A percentile compares a stretch with the other conserved stretches of the same genome.
Evolutionary conservation across 768 basidiomycete genomes (phyloP).

Genomic region (Boletus bicolor): DNA sequence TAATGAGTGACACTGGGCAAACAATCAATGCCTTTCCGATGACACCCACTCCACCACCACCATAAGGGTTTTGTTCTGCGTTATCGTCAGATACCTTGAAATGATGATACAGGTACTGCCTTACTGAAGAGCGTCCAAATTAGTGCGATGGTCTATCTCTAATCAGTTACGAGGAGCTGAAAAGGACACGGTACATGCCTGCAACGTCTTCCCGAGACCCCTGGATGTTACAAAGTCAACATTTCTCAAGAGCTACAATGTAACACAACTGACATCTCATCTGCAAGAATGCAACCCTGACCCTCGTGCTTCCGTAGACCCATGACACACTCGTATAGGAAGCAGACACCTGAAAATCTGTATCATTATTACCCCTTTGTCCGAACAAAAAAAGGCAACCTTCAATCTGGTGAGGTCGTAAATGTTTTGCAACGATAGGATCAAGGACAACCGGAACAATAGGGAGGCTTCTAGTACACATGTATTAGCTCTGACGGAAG

Average conservation of each 20-base stretch:
- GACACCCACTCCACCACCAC: constrained; percentile 44
- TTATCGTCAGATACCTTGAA: not conserved
- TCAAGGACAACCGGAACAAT: constrained; percentile 86
- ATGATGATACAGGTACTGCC: constrained; percentile 22
- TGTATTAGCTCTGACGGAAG: constrained; percentile 1
- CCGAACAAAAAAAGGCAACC: constrained; percentile 40
- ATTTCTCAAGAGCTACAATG: constrained; percentile 1
- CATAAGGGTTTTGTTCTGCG: constrained; percentile 82
- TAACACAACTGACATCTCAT: constrained; percentile 73
- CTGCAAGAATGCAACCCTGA: constrained; percentile 92
- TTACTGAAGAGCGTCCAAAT: constrained; percentile 90
- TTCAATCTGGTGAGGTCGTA: constrained; percentile 90
- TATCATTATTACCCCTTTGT: not conserved
- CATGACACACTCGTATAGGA: constrained; percentile 96
- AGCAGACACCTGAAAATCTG: constrained; percentile 59
- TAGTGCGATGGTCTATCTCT: constrained; percentile 70
- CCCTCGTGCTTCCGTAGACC: constrained; percentile 88
- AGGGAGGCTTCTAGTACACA: constrained; percentile 48
- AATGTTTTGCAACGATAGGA: constrained; percentile 68
- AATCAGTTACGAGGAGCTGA: constrained; percentile 9
- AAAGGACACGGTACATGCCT: constrained; percentile 39
- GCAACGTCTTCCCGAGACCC: constrained; percentile 97
- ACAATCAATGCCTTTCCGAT: constrained; percentile 87
- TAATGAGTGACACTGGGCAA: constrained; percentile 88
- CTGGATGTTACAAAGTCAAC: constrained; percentile 37